Base-by-base conservation (phyloP, 305 asterid species). In the Fraxinus sp. region DNA sequence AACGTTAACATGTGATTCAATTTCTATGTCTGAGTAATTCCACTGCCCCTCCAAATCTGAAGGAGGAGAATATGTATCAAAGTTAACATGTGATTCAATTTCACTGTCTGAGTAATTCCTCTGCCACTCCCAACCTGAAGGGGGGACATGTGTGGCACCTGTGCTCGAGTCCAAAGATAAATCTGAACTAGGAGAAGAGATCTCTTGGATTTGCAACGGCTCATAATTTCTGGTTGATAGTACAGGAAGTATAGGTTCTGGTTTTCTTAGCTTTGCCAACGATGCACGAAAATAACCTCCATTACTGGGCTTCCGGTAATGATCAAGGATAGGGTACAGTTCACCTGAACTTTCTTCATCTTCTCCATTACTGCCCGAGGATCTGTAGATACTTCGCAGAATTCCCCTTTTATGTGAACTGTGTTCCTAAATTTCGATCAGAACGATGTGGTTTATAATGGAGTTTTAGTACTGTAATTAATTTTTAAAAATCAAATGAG, bases 401-500 rank as follows among this genome's bases (percentile, higher is more conserved):
- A 80, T 70, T n/a, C 86, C 86, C 86, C 80, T 84, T 79, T 57
- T 30, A 62, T 9, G 7, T 66, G n/a, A 26, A 32, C 37, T 11
- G 37, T 35, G 11, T 9, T 62, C 14, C 30, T 7, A 22, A 62
- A 18, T 59, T 59, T 59, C 32, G 0, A 18, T 59, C 11, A 20
- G 9, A 57, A 18, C 13, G 0, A 7, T 49, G 18, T 49, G 59
- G 59, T 13, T 49, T 4, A 49, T 6, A 5, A 18, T 57, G 10
- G 28, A 57, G 24, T 55, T 13, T 20, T 4, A 5, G 10, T 22
- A 22, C 30, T 62, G 32, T 62, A 57, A 57, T 57, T 57, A 57
- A 41, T 41, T 41, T 10, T 41, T 41, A 10, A 41, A 41, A 41
- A 41, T 41, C 46, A 39, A 39, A 39, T 39, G 13, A 8, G 3